Conservation (phyloP, 2,329 filamentous ascomycete species). For the Seiridium unicorne region DNA sequence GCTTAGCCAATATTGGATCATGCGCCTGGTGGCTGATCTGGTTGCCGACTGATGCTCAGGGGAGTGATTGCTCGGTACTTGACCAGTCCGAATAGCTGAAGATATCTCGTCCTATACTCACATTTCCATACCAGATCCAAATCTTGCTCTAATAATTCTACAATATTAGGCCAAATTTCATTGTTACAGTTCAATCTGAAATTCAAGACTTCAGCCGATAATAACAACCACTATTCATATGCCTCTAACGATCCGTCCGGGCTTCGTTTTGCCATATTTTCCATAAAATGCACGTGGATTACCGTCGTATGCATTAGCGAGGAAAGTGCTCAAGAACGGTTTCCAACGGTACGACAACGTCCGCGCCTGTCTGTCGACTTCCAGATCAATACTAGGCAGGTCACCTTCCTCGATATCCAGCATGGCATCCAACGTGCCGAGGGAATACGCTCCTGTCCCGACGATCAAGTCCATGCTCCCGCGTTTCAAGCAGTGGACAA, state of each 20-base stretch:
- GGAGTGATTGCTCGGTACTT: too few relatives aligned
- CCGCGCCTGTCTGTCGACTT: not conserved
- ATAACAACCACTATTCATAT: not conserved
- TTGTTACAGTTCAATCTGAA: too few relatives aligned
- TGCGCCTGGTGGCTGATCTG: too few relatives aligned
- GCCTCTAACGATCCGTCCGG: not conserved
- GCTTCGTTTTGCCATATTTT: not conserved
- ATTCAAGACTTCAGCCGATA: too few relatives aligned
- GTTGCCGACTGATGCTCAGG: too few relatives aligned
- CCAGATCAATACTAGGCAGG: not conserved
- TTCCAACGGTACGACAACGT: not conserved
- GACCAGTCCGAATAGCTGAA: too few relatives aligned
- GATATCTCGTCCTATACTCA: too few relatives aligned
- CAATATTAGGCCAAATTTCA: too few relatives aligned
- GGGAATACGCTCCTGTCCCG: not conserved
- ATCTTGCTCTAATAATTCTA: too few relatives aligned
- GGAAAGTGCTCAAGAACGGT: not conserved
- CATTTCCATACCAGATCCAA: too few relatives aligned
- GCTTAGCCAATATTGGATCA: too few relatives aligned
- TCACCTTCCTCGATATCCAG: not conserved
- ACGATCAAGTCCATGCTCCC: not conserved
- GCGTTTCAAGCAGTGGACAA: not conserved
- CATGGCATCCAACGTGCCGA: not conserved
- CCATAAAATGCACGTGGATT: not conserved
- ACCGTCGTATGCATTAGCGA: not conserved